These are phyloP conservation scores for Malus hybrid DNA, from an alignment of 331 rosid genomes.

Conservation along the genomic window DNA sequence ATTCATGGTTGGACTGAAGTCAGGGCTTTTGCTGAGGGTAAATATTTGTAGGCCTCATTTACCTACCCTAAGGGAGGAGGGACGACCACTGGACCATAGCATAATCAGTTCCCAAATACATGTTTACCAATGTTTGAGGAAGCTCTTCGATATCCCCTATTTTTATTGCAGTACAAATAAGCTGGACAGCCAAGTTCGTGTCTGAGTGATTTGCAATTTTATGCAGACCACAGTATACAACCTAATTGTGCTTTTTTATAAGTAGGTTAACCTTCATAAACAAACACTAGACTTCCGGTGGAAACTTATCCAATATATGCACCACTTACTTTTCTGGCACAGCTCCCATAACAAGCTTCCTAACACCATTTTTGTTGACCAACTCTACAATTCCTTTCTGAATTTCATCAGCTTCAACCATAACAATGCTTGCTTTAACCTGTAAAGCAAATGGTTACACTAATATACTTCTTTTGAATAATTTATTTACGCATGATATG, in stretches of 20 bases:
- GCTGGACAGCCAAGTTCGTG: not conserved
- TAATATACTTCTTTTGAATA: not conserved
- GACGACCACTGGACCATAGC: not conserved
- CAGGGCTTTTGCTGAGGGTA: not conserved
- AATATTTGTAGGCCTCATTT: not conserved
- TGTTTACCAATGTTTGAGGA: not conserved
- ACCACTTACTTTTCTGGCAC: conserved; percentile 56
- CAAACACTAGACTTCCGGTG: not conserved
- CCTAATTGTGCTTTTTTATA: not conserved
- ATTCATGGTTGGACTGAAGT: not conserved
- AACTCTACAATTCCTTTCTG: conserved; percentile 72
- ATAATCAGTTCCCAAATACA: not conserved
- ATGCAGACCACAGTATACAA: not conserved
- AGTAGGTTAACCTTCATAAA: not conserved
- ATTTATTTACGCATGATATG: not conserved
- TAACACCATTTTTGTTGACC: conserved; percentile 41
- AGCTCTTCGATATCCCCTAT: not conserved
- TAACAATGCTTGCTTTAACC: conserved; percentile 51
- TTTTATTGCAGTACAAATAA: not conserved
- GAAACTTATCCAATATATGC: not conserved
- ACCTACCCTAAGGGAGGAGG: not conserved
- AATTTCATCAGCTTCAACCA: conserved; percentile 53
- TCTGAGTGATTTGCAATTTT: not conserved
- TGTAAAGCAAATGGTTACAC: conserved; percentile 21
- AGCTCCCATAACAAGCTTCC: conserved; percentile 81